A percentile compares a stretch with the other conserved stretches of the same genome.
Evolutionary conservation across 352 stramenopile species (phyloP).

Genomic region (Phytophthora podocarpi): DNA sequence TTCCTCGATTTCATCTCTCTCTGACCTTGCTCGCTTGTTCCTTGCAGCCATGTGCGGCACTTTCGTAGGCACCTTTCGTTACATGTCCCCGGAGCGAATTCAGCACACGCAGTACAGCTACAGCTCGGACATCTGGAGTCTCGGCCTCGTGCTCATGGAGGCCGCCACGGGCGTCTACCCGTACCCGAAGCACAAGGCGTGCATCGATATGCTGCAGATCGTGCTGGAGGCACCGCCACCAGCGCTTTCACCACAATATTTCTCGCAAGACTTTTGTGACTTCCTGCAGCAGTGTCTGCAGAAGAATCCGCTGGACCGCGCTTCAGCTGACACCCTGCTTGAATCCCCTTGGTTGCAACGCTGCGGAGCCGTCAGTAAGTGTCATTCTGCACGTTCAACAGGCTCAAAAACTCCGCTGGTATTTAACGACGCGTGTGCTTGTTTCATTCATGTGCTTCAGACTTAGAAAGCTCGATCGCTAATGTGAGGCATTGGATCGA

Average conservation of each 20-base stretch:
- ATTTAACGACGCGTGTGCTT: background rate
- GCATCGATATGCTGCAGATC: conserved; percentile 87
- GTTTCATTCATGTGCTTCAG: conserved; percentile 12
- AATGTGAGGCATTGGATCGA: conserved; percentile 81
- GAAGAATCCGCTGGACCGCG: conserved; percentile 68
- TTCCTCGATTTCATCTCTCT: background rate
- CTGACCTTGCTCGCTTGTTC: conserved; percentile 18
- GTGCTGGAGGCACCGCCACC: conserved; percentile 74
- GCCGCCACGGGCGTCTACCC: conserved; percentile 88
- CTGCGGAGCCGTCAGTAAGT: conserved; percentile 72
- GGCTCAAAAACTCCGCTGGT: background rate
- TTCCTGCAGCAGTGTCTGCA: conserved; percentile 73
- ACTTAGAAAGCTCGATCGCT: conserved; percentile 35
- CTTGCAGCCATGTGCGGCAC: conserved; percentile 90
- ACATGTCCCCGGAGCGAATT: conserved; percentile 93
- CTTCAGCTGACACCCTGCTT: conserved; percentile 63
- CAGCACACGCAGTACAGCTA: conserved; percentile 89
- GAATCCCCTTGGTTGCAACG: conserved; percentile 77
- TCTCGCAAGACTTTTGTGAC: conserved; percentile 74
- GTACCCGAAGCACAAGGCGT: conserved; percentile 83
- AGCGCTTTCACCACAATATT: conserved; percentile 67
- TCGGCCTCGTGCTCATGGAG: conserved; percentile 93
- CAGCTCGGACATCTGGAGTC: conserved; percentile 93
- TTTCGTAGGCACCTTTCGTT: conserved; percentile 94
- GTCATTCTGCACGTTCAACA: no score